Evolutionary conservation across 176 grass and related monocot species (phyloP).

Genomic region (Musa schizocarpa): DNA sequence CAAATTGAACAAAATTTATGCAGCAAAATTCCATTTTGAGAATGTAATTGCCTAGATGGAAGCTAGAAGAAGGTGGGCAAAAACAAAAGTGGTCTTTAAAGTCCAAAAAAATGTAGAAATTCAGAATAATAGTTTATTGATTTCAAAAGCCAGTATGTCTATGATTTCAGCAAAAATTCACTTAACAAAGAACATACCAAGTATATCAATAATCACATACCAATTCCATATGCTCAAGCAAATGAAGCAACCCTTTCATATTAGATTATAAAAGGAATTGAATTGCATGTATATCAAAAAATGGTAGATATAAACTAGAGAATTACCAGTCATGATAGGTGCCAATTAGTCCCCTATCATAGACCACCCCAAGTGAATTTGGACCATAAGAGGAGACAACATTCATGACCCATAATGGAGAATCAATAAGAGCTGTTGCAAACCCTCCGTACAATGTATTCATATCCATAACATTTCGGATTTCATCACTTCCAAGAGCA

Average conservation of each 20-base stretch:
- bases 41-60: neutral
- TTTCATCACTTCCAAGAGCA: slow-evolving; percentile 54
- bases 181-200: neutral
- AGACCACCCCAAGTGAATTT: slow-evolving; percentile 68
- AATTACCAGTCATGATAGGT: slow-evolving; percentile 77
- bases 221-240: neutral
- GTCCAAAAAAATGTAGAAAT: neutral
- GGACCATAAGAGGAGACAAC: slow-evolving; percentile 71
- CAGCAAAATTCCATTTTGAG: neutral
- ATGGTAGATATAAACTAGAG: neutral
- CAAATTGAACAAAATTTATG: neutral
- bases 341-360: slow-evolving; percentile 87
- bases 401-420: slow-evolving; percentile 96
- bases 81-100: neutral
- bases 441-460: slow-evolving; percentile 73
- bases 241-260: neutral
- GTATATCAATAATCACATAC: neutral
- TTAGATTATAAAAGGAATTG: neutral
- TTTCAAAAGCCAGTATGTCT: neutral
- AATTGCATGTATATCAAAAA: neutral
- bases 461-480: slow-evolving; percentile 94
- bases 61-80: neutral
- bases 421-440: slow-evolving; percentile 46
- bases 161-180: neutral
- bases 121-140: neutral